A percentile compares a stretch with the other conserved stretches of the same genome.
Conservation (phyloP, 2,329 filamentous ascomycete species). For the Pseudogymnoascus sp. region DNA sequence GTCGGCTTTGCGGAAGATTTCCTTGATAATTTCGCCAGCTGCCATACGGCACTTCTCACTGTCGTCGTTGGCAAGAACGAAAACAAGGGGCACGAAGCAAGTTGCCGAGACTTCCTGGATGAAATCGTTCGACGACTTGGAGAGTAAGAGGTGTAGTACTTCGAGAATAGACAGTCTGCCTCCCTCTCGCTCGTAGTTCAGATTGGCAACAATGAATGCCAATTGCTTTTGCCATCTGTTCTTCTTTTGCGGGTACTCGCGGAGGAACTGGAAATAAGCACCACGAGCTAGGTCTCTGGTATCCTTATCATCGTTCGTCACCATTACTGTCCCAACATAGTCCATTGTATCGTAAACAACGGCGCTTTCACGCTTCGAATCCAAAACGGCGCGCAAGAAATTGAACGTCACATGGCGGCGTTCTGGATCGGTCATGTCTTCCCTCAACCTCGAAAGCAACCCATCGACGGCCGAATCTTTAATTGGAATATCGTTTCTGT, state of each 20-base stretch:
- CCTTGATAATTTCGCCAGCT: constrained; percentile 71
- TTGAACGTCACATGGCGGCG: constrained; percentile 91
- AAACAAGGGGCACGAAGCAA: constrained; percentile 79
- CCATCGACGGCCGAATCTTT: constrained; percentile 78
- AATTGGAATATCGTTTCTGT: constrained; percentile 67
- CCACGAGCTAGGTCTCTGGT: constrained; percentile 83
- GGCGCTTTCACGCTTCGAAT: constrained; percentile 77
- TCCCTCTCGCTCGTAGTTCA: constrained; percentile 83
- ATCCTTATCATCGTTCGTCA: constrained; percentile 86
- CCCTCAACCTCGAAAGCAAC: constrained; percentile 72
- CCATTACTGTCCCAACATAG: constrained; percentile 84
- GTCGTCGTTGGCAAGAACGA: constrained; percentile 83
- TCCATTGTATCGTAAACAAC: constrained; percentile 89
- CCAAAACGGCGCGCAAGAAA: constrained; percentile 81
- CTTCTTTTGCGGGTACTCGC: constrained; percentile 90
- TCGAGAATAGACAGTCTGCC: constrained; percentile 92
- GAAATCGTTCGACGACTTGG: constrained; percentile 75
- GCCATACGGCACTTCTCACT: constrained; percentile 78
- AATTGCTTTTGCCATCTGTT: constrained; percentile 85
- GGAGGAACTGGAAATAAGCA: constrained; percentile 87
- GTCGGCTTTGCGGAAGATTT: constrained; percentile 73
- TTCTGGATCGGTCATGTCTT: constrained; percentile 87
- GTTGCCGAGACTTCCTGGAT: constrained; percentile 74
- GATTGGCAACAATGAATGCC: constrained; percentile 79
- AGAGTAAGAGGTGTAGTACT: constrained; percentile 75